Percentiles rank a stretch among this genome's conserved stretches.
These are phyloP conservation scores for Puccinia novopanici DNA, from an alignment of 1,284 basidiomycete genomes.

Conservation along the genomic window DNA sequence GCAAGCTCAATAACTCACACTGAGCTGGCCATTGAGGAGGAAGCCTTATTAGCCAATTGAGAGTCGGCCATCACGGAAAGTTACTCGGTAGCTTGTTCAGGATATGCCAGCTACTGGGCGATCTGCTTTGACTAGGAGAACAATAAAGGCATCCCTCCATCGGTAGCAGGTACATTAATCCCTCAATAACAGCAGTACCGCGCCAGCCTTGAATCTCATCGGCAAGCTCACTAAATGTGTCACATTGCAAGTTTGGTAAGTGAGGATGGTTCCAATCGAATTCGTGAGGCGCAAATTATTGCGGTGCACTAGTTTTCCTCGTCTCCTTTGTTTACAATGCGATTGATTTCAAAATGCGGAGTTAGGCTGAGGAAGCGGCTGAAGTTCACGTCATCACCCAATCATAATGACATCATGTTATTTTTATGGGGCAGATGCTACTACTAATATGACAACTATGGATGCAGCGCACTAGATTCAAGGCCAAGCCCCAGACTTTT, in stretches of 20 bases:
- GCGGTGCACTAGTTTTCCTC: neutral
- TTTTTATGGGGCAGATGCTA: neutral
- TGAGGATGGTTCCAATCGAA: neutral
- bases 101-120: too few relatives aligned
- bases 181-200: too few relatives aligned
- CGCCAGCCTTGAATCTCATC: too few relatives aligned
- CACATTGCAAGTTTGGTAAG: neutral
- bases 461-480: neutral
- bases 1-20: too few relatives aligned
- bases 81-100: too few relatives aligned
- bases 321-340: neutral
- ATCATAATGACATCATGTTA: neutral
- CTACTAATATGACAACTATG: neutral
- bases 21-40: too few relatives aligned
- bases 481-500: constrained; percentile 49
- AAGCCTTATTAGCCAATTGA: too few relatives aligned
- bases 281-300: neutral
- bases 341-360: neutral
- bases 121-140: too few relatives aligned
- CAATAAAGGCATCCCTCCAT: too few relatives aligned
- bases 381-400: neutral
- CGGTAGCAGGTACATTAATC: too few relatives aligned
- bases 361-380: neutral
- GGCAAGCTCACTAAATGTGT: too few relatives aligned
- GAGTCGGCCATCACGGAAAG: too few relatives aligned